A percentile compares a stretch with the other conserved stretches of the same genome.
Conservation (phyloP, 2,329 filamentous ascomycete species). For the Penicillium capsulatum region DNA sequence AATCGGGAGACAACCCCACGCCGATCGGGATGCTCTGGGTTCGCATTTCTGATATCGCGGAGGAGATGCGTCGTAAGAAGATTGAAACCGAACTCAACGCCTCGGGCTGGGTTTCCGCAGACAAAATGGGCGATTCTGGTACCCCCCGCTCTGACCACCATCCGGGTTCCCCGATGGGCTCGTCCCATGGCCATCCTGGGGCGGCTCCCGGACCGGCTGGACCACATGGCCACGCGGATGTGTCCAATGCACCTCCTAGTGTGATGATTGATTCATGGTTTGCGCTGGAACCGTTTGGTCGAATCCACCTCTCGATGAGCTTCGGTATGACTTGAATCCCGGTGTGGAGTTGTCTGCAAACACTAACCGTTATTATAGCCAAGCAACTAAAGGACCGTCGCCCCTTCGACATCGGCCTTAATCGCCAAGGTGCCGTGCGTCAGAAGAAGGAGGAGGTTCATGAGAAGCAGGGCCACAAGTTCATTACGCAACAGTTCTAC, state of each 20-base stretch:
- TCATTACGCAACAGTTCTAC: slow-evolving; percentile 97
- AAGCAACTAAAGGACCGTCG: slow-evolving; percentile 83
- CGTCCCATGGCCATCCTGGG: slow-evolving; percentile 26
- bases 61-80: slow-evolving; percentile 95
- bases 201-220: slow-evolving; percentile 22
- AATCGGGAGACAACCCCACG: slow-evolving; percentile 80
- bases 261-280: slow-evolving; percentile 85
- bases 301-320: slow-evolving; percentile 84
- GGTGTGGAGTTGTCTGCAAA: background rate
- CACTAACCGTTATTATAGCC: slow-evolving; percentile 42
- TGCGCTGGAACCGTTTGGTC: slow-evolving; percentile 87
- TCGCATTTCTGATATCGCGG: slow-evolving; percentile 91
- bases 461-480: slow-evolving; percentile 99
- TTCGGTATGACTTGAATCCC: slow-evolving; percentile 54
- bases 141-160: slow-evolving; percentile 47
- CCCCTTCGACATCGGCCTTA: slow-evolving; percentile 82
- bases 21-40: slow-evolving; percentile 97
- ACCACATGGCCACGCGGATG: slow-evolving; percentile 28
- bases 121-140: slow-evolving; percentile 73
- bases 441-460: slow-evolving; percentile 97
- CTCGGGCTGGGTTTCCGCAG: slow-evolving; percentile 94
- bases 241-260: slow-evolving; percentile 28
- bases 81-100: slow-evolving; percentile 94
- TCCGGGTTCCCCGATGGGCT: slow-evolving; percentile 49
- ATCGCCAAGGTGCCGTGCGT: slow-evolving; percentile 90